Percentiles rank a stretch among this genome's conserved stretches.
Evolutionary conservation across 306 rosid genomes (phyloP).

Genomic region (Fragaria ananassa): DNA sequence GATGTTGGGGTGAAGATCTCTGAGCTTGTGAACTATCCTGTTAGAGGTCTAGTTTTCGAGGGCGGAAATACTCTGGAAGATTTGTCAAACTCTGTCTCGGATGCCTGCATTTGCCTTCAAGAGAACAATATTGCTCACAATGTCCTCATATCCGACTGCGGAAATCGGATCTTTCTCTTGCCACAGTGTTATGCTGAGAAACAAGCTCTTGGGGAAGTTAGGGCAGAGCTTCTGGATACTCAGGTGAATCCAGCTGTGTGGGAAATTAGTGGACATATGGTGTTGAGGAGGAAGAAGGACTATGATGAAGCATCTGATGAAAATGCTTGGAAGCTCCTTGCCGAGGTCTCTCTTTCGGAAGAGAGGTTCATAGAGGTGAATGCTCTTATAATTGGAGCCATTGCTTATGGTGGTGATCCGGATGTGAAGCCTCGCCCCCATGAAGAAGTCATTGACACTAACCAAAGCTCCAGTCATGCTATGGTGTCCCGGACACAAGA

Average conservation of each 20-base stretch:
- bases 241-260: constrained; percentile 98
- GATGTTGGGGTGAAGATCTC: constrained; percentile 62
- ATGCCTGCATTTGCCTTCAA: constrained; percentile 82
- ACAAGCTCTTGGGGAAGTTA: constrained; percentile 95
- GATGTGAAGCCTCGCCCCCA: constrained; percentile 9
- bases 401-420: constrained; percentile 30
- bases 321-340: constrained; percentile 90
- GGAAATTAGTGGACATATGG: constrained; percentile 98
- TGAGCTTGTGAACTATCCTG: constrained; percentile 64
- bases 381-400: constrained; percentile 66
- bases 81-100: constrained; percentile 63
- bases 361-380: constrained; percentile 81
- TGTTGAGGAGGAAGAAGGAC: constrained; percentile 81
- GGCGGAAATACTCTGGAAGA: constrained; percentile 57
- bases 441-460: constrained; percentile 33
- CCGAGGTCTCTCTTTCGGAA: constrained; percentile 84
- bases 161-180: constrained; percentile 64
- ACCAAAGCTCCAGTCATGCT: constrained; percentile 23
- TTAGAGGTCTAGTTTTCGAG: constrained; percentile 81
- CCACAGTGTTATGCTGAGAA: constrained; percentile 99
- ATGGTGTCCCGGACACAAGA: constrained; percentile 51
- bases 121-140: constrained; percentile 77
- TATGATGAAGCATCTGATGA: constrained; percentile 91
- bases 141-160: constrained; percentile 74
- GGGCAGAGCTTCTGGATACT: constrained; percentile 80